These are phyloP conservation scores for Jamesozyma jinghongensis DNA, from an alignment of 805 yeast genomes.

Conservation along the genomic window DNA sequence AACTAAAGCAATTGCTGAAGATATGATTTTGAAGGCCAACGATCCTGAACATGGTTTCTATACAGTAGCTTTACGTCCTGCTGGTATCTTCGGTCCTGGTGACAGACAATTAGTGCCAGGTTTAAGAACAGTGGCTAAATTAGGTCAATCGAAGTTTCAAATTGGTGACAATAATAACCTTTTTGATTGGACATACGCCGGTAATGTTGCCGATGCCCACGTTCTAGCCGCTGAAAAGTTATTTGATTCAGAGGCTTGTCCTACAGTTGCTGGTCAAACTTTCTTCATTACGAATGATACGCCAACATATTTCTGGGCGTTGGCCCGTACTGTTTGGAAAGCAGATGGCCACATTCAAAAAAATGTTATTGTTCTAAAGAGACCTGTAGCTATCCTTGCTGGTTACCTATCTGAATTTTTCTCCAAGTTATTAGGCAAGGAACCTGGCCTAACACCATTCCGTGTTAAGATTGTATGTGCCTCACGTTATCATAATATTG, in stretches of 20 bases:
- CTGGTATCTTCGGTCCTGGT: constrained; percentile 98
- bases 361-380: constrained; percentile 55
- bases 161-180: constrained; percentile 89
- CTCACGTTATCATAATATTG: constrained; percentile 81
- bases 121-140: constrained; percentile 66
- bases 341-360: constrained; percentile 82
- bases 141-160: constrained; percentile 87
- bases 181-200: constrained; percentile 97
- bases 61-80: constrained; percentile 89
- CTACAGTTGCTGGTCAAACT: constrained; percentile 66
- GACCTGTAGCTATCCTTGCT: constrained; percentile 67
- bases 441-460: constrained; percentile 92
- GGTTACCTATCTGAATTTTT: constrained; percentile 77
- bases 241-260: constrained; percentile 37
- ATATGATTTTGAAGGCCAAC: constrained; percentile 67
- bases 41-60: constrained; percentile 44
- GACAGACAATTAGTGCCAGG: constrained; percentile 96
- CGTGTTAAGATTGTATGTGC: constrained; percentile 92
- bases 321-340: constrained; percentile 95
- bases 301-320: constrained; percentile 94
- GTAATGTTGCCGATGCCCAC: constrained; percentile 95
- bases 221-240: constrained; percentile 81
- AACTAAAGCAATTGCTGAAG: constrained; percentile 89
- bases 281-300: constrained; percentile 90
- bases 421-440: constrained; percentile 64